Percentiles rank a stretch among this genome's conserved stretches.
Conservation (phyloP, 2,329 filamentous ascomycete genomes). For the Lachnum nothofagi region DNA sequence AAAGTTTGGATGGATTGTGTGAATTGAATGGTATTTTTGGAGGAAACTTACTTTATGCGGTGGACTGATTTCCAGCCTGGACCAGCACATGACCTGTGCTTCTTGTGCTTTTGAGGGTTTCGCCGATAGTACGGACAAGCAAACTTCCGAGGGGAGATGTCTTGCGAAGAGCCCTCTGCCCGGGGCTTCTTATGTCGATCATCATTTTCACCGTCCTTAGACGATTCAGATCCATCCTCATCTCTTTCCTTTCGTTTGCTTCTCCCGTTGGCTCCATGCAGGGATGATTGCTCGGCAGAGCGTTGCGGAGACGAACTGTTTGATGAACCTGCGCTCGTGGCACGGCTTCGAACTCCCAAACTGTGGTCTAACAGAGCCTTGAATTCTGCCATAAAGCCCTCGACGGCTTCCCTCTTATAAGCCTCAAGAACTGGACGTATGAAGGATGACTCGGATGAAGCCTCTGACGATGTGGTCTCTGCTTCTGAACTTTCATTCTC, state of each 20-base stretch:
- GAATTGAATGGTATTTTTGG: no score
- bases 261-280: background rate
- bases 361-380: background rate
- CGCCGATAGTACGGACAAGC: background rate
- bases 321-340: background rate
- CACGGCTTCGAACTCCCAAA: background rate
- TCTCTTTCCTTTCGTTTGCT: background rate
- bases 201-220: background rate
- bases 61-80: background rate
- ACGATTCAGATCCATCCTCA: background rate
- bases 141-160: background rate
- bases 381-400: background rate
- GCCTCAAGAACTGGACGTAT: background rate
- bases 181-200: background rate
- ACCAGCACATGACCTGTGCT: background rate
- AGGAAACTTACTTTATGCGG: background rate
- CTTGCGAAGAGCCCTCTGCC: background rate
- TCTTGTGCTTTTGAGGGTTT: background rate
- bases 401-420: background rate
- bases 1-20: no score
- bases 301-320: background rate
- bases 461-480: background rate
- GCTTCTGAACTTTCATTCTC: background rate
- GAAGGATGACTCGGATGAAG: background rate
- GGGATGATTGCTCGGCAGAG: background rate